Percentiles rank a stretch among this genome's conserved stretches.
phyloP scores from a whole-genome alignment of 768 basidiomycete genomes.

The Termitomyces bulborhizus region DNA sequence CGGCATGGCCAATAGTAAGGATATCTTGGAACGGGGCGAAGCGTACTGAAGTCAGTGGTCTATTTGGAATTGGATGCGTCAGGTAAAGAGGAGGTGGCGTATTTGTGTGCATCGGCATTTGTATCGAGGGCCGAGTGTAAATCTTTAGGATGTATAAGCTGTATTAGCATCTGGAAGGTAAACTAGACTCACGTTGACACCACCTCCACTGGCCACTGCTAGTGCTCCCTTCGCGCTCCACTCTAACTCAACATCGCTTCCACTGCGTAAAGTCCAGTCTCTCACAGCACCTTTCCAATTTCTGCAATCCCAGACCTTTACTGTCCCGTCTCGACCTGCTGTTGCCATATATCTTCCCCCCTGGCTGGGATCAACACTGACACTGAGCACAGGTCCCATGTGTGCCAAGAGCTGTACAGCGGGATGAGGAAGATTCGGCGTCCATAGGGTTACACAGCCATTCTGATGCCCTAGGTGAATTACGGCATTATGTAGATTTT shows the following conservation, averaged over 20 bases:
- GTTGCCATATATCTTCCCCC: conserved; percentile 92
- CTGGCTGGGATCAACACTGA: conserved; percentile 79
- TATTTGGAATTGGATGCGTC: conserved; percentile 77
- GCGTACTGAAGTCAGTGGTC: conserved; percentile 68
- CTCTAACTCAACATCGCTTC: conserved; percentile 56
- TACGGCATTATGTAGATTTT: conserved; percentile 91
- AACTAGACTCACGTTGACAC: conserved; percentile 61
- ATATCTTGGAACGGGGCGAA: conserved; percentile 90
- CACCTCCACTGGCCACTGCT: conserved; percentile 76
- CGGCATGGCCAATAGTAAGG: conserved; percentile 70
- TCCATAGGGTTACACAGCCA: conserved; percentile 94
- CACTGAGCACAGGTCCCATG: conserved; percentile 74
- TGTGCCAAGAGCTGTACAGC: conserved; percentile 92
- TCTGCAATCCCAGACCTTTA: conserved; percentile 96
- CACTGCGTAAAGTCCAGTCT: conserved; percentile 67
- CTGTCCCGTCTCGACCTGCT: conserved; percentile 76
- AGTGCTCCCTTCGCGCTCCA: conserved; percentile 87
- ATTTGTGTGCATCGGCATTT: conserved; percentile 41
- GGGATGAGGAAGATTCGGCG: conserved; percentile 87
- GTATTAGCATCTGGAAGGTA: conserved; percentile 2
- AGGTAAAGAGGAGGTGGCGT: conserved; percentile 78
- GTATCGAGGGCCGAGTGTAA: conserved; percentile 65
- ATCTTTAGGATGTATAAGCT: conserved; percentile 38
- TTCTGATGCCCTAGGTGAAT: conserved; percentile 94
- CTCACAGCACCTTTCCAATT: conserved; percentile 91